Evolutionary conservation across 306 rosid genomes (phyloP).

Genomic region (Begonia peltatifolia): DNA sequence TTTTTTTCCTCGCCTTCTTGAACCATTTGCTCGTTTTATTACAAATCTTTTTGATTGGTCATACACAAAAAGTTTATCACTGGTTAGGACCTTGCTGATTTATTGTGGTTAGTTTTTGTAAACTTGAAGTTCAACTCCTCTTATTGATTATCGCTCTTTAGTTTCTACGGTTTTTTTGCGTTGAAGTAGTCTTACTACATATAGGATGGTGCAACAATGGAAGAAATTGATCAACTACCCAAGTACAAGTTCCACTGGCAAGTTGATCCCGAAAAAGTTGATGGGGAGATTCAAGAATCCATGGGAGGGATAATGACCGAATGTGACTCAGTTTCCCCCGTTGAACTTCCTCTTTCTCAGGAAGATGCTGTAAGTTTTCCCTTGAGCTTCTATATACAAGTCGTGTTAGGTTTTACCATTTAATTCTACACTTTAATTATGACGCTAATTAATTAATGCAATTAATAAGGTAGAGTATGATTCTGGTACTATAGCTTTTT

Average conservation of each 20-base stretch:
- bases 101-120: too few relatives aligned
- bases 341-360: constrained; percentile 30
- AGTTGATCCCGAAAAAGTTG: constrained; percentile 28
- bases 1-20: too few relatives aligned
- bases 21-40: too few relatives aligned
- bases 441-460: too few relatives aligned
- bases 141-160: not conserved
- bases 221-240: constrained; percentile 65
- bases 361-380: constrained; percentile 29
- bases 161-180: not conserved
- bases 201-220: constrained; percentile 87
- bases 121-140: too few relatives aligned
- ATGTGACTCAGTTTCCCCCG: constrained; percentile 27
- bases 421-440: too few relatives aligned
- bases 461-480: not conserved
- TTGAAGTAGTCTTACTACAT: too few relatives aligned
- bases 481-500: not conserved
- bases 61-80: too few relatives aligned
- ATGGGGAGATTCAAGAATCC: constrained; percentile 38
- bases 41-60: too few relatives aligned
- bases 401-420: too few relatives aligned
- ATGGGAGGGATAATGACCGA: constrained; percentile 48
- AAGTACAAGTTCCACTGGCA: constrained; percentile 41
- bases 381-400: too few relatives aligned
- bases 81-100: too few relatives aligned